These are phyloP conservation scores for Penicillium longicatenatum DNA, from an alignment of 495 filamentous ascomycete species.

Conservation along the genomic window DNA sequence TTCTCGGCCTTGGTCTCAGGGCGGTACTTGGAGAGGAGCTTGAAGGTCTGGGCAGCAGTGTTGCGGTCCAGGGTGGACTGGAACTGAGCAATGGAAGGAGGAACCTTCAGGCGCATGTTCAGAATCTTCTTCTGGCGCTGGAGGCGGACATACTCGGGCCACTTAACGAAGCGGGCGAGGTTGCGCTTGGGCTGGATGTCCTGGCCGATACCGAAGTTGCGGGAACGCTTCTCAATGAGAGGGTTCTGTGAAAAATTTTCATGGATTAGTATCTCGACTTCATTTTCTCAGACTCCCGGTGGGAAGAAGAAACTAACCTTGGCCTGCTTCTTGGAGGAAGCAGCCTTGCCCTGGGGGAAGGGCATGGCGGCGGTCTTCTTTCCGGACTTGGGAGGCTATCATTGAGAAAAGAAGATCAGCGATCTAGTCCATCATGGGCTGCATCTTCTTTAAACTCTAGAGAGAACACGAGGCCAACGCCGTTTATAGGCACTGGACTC, in stretches of 20 bases:
- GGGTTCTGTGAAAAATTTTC: conserved; percentile 70
- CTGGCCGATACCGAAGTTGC: conserved; percentile 99
- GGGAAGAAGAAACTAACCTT: conserved; percentile 69
- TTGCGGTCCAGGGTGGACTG: conserved; percentile 96
- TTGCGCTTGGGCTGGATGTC: conserved; percentile 97
- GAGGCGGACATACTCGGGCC: conserved; percentile 97
- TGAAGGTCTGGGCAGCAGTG: conserved; percentile 94
- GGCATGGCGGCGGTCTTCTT: conserved; percentile 96
- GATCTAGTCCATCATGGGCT: conserved; percentile 72
- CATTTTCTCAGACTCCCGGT: conserved; percentile 19
- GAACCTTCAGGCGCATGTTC: conserved; percentile 97
- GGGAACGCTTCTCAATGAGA: conserved; percentile 94
- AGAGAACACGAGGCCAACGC: conserved; percentile 61
- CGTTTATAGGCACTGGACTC: conserved; percentile 57
- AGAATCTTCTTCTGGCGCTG: conserved; percentile 99
- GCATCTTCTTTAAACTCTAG: conserved; percentile 90
- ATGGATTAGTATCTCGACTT: conserved; percentile 21
- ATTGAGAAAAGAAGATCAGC: conserved; percentile 99
- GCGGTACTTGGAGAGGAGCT: conserved; percentile 99
- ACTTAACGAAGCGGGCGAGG: conserved; percentile 98
- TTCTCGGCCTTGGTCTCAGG: conserved; percentile 99
- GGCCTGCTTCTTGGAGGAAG: conserved; percentile 83
- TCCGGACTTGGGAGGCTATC: conserved; percentile 97
- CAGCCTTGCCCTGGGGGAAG: conserved; percentile 92
- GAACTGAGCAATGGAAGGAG: conserved; percentile 97